These are phyloP conservation scores for Crithidia brevicula DNA, from an alignment of 208 protist genomes.

Conservation along the genomic window DNA sequence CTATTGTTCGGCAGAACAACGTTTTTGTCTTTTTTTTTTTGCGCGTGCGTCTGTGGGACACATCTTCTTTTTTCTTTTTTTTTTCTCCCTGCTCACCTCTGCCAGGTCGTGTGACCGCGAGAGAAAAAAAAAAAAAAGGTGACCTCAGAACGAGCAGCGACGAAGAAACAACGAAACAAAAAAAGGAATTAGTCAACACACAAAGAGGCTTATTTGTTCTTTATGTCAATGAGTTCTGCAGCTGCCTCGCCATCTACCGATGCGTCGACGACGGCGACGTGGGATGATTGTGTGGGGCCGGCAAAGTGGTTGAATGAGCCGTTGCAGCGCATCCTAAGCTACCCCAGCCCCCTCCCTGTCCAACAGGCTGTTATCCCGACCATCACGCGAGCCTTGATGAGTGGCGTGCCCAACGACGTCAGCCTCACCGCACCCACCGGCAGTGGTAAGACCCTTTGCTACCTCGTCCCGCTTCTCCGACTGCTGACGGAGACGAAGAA, in stretches of 20 bases:
- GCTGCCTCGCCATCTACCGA: not conserved
- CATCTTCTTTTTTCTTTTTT: too few species aligned
- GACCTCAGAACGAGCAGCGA: too few species aligned
- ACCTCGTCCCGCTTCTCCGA: conserved; percentile 78
- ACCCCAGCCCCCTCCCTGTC: conserved; percentile 78
- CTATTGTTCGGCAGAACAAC: too few species aligned
- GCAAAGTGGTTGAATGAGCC: conserved; percentile 65
- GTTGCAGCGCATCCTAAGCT: conserved; percentile 56
- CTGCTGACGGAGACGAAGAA: conserved; percentile 66
- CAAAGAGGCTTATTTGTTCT: too few species aligned
- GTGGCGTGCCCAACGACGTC: conserved; percentile 84
- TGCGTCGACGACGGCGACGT: conserved; percentile 15
- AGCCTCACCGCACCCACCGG: conserved; percentile 91
- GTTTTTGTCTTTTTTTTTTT: too few species aligned
- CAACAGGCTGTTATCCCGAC: conserved; percentile 79
- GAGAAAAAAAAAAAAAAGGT: too few species aligned
- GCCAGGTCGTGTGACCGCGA: too few species aligned
- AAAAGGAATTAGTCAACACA: not conserved
- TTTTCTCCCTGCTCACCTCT: too few species aligned
- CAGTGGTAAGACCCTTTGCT: conserved; percentile 92
- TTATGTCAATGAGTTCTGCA: not conserved
- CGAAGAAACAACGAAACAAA: conserved; percentile 15
- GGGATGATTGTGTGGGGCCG: conserved; percentile 22
- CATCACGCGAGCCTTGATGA: conserved; percentile 63
- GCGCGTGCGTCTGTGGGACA: too few species aligned